phyloP scores from a whole-genome alignment of 73 alveolate genomes.

The Effrenium voratum region DNA sequence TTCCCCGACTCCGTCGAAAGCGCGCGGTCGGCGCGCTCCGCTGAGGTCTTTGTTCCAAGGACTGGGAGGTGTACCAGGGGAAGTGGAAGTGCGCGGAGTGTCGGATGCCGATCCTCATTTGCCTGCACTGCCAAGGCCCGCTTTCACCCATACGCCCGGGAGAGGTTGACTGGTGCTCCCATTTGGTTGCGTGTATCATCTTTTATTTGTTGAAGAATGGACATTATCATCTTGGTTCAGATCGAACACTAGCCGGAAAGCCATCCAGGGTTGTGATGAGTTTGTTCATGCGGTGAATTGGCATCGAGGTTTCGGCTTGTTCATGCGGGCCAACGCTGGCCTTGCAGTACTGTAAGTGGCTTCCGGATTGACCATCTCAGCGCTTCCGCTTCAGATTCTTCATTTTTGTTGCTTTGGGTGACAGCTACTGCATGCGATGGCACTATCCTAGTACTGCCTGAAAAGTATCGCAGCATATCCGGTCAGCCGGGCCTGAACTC shows the following conservation, averaged over 20 bases:
- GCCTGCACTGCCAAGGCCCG: constrained; percentile 71
- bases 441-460: neutral
- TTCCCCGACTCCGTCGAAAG: too few relatives aligned
- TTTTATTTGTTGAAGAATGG: neutral
- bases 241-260: neutral
- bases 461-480: neutral
- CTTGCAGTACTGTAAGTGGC: too few relatives aligned
- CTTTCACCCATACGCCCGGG: neutral
- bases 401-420: neutral
- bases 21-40: too few relatives aligned
- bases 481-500: too few relatives aligned
- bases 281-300: neutral
- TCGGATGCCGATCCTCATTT: constrained; percentile 65
- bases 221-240: too few relatives aligned
- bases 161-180: neutral
- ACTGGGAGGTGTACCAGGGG: constrained; percentile 69
- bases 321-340: too few relatives aligned
- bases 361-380: neutral
- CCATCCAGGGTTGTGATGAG: neutral
- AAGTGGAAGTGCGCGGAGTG: constrained; percentile 81
- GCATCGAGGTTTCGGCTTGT: neutral
- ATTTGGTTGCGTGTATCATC: neutral
- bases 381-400: neutral
- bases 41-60: constrained; percentile 15
- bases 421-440: neutral